Base-by-base conservation (phyloP, 306 rosid species). In the Quercus bicolor region DNA sequence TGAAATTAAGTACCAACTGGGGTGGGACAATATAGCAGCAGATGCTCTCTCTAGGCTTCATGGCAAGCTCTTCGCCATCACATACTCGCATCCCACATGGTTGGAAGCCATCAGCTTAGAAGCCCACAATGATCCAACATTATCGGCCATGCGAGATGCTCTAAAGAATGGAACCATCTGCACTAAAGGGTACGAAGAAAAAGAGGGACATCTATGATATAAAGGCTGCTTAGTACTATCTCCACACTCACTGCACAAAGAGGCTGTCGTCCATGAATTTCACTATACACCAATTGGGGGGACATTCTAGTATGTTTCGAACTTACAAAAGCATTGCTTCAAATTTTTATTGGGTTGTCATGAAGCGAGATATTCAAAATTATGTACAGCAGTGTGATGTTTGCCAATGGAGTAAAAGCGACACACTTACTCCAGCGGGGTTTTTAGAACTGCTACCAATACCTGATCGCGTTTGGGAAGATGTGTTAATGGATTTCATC, bases 51-150 rank as follows among this genome's bases (percentile, higher is more conserved):
- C 45, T 5, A 37, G 45, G 0, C 45, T 37, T 5, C 45, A 5
- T 7, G 9, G 45, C 0, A 0, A 37, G 9, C 31, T 29, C 0
- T 29, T 4, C 0, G 0, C 45, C 45, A 37, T 37, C 9, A 37
- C 0, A 0, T 29, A 29, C 31, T 0, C 0, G 0, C 0, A 29
- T 29, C 4, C 31, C 31, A 29, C 31, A 29, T 29, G 31, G 31
- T 29, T 29, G 31, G 31, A 29, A 29, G 31, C 31, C 31, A 29
- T 29, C 4, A 0, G 0, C 31, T 0, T 29, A 29, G 4, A 3
- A 29, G 4, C 31, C 31, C 4, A 29, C 1, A 29, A 0, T 29
- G 31, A 29, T 29, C 31, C 31, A 29, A 29, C 31, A 3, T 29
- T 29, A 29, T 29, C 31, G 4, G 4, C 31, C 31, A 3, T 29